Evolutionary conservation across 257 asterid genomes (phyloP), one percentile per base, ranked within the genome.

Genomic region (Solanum pennellii): DNA sequence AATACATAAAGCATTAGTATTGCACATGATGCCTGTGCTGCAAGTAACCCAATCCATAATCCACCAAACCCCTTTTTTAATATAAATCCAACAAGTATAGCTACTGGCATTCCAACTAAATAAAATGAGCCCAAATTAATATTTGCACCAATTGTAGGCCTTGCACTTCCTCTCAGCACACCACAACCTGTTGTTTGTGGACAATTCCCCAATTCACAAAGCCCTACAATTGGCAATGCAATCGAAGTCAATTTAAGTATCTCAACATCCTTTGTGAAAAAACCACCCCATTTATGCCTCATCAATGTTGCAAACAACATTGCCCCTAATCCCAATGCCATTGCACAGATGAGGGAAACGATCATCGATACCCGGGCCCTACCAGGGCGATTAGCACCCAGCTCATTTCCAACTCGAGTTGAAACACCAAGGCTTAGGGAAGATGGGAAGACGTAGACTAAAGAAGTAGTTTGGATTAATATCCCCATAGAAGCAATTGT

Each of bases 121-220:
- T 97, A 97, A 82, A 97, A 97, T n/a, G 99, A 94, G 0, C 98
- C 98, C 37, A 95, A n/a, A 37, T 95, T 95, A 59, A 95, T 93
- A 39, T 95, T 94, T 1, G 99, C 98, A 37, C 98, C 98, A 12
- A 89, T 90, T 0, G 89, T 94, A 2, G 99, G 99, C 91, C 98
- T 44, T 0, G 99, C 99, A 74, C 98, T 95, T 6, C 98, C 98
- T 42, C 99, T 82, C 37, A 96, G 88, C 2, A 94, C 98, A 83
- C 99, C 99, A 83, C 98, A 95, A 0, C 99, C 99, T 14, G 98
- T 93, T 23, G 99, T 97, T 88, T 94, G 98, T 5, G 99, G 99
- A 92, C 98, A 97, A 87, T 97, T 96, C 4, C 99, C 99, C 9
- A 97, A 94, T 93, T 97, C 99, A 86, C 98, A 97, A 1, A 94